Conservation (phyloP, 805 yeast species). For the Cyberlindnera subsufficiens region DNA sequence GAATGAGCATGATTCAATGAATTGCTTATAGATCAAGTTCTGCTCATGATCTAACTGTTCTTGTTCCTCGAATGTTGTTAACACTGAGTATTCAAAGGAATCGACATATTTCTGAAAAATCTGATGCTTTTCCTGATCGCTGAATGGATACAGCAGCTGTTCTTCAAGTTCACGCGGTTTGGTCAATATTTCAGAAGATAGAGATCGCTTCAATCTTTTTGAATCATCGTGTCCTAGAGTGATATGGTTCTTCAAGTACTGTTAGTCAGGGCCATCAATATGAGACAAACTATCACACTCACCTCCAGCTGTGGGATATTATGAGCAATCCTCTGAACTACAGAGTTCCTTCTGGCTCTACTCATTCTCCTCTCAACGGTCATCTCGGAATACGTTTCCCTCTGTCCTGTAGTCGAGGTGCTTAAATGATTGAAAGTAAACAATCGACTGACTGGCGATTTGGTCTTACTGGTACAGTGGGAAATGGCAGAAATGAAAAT, state of each 20-base stretch:
- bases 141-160: slow-evolving; percentile 20
- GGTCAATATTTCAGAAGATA: slow-evolving; percentile 5
- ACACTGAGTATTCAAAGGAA: slow-evolving; percentile 36
- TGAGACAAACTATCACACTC: slow-evolving; percentile 11
- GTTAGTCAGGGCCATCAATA: slow-evolving; percentile 1
- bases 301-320: slow-evolving; percentile 35
- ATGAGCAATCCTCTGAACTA: slow-evolving; percentile 56
- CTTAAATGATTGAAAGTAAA: neutral
- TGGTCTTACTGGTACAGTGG: too few relatives aligned
- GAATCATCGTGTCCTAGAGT: neutral
- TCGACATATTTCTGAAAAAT: slow-evolving; percentile 32
- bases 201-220: slow-evolving; percentile 10
- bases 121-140: slow-evolving; percentile 28
- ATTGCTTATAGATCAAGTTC: slow-evolving; percentile 24
- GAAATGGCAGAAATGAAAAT: neutral
- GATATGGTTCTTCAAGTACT: slow-evolving; percentile 11
- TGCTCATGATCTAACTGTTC: slow-evolving; percentile 32
- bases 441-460: too few relatives aligned
- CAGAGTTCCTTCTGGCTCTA: slow-evolving; percentile 52
- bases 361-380: slow-evolving; percentile 15
- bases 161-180: neutral
- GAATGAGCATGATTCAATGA: slow-evolving; percentile 27
- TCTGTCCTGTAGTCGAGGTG: neutral
- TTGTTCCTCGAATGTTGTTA: slow-evolving; percentile 36
- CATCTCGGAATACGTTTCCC: slow-evolving; percentile 9